Evolutionary conservation across 163 green algal species (phyloP), one percentile per base, ranked within the genome.

Genomic region (Chloromonas sp.): DNA sequence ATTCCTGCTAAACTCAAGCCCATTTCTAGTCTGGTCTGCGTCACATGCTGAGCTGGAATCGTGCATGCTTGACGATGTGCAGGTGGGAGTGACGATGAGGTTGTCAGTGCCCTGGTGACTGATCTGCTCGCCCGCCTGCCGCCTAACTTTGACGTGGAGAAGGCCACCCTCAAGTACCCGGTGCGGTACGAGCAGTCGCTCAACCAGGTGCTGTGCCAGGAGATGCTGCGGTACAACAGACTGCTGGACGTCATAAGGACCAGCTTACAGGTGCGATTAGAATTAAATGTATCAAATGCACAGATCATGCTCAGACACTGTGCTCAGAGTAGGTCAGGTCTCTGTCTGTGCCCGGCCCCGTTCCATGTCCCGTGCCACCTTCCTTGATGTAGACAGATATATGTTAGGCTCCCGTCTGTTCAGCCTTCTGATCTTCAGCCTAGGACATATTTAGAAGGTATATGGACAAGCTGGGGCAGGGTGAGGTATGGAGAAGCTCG

Each of bases 191-290:
- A 92, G 76, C 87, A 93, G 81, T 91, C 85, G 58, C 89, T 94
- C 78, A 86, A 86, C 86, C 91, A 92, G 88, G 90, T 95, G 81
- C 85, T 95, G 88, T 91, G 84, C 81, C 92, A 95, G 88, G 91
- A 94, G 87, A 92, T 94, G 91, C 87, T 92, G 71, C 88, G 92
- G 62, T 95, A 92, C 89, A 95, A 95, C 86, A 82, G 86, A 15
- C 88, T 95, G 81, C 74, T 91, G 60, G 70, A 80, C 1, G 82
- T 91, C 82, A 95, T 95, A 60, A 84, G 90, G 14, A 83, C 84
- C 66, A 87, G 89, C 11, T 70, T 92, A 58, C 84, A 90, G 81
- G 70, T 82, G 77, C 71, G 66, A 11, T 74, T 74, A 74, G 66
- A 36, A 36, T 36, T 36, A 36, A 36, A 36, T 36, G 36, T 36